A percentile compares a stretch with the other conserved stretches of the same genome.
phyloP scores from a whole-genome alignment of 2,329 filamentous ascomycete species.

The Lecanosticta acicola region DNA sequence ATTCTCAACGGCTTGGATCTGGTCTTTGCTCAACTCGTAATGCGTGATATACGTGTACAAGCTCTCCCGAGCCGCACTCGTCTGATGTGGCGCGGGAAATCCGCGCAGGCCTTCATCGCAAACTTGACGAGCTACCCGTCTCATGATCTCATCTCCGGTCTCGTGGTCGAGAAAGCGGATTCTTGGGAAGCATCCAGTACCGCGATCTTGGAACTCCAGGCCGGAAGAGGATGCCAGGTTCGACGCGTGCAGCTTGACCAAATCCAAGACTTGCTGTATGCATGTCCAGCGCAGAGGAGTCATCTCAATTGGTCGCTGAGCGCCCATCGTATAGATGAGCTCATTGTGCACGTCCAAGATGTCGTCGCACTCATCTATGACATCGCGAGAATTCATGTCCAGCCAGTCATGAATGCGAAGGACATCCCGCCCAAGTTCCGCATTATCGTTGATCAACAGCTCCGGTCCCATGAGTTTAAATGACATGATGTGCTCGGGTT shows the following conservation, averaged over 20 bases:
- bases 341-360: constrained; percentile 38
- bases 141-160: constrained; percentile 29
- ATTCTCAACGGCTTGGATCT: constrained; percentile 11
- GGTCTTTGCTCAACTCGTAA: constrained; percentile 8
- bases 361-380: constrained; percentile 57
- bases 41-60: constrained; percentile 20
- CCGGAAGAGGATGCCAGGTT: constrained; percentile 2
- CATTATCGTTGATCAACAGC: constrained; percentile 45
- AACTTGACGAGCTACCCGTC: constrained; percentile 30
- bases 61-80: constrained; percentile 11
- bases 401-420: constrained; percentile 50
- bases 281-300: constrained; percentile 37
- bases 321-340: constrained; percentile 42
- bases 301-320: constrained; percentile 36
- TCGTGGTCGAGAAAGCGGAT: constrained; percentile 49
- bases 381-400: constrained; percentile 48
- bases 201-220: constrained; percentile 9
- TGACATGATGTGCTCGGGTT: constrained; percentile 60
- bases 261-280: constrained; percentile 33
- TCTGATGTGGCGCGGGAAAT: constrained; percentile 12
- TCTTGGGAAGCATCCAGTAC: constrained; percentile 45
- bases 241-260: constrained; percentile 19
- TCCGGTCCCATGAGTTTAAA: constrained; percentile 60
- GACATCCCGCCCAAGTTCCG: constrained; percentile 44
- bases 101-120: constrained; percentile 25